These are phyloP conservation scores for Aureobasidium sp. DNA, from an alignment of 2,329 filamentous ascomycete species.

Conservation along the genomic window DNA sequence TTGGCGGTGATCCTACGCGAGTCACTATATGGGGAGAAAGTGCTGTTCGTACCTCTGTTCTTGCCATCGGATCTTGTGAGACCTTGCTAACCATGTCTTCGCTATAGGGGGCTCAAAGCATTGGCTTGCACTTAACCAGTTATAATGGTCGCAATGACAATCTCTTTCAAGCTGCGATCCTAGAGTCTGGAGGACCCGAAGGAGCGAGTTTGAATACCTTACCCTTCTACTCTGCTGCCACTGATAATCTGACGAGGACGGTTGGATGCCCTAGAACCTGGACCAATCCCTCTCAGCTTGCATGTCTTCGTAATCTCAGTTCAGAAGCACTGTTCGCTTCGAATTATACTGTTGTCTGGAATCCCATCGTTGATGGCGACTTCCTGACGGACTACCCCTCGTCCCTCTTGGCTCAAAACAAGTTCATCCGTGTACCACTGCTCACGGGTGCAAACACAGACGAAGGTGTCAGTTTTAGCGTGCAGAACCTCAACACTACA, in stretches of 20 bases:
- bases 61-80: too few species aligned
- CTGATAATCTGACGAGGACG: slow-evolving; percentile 15
- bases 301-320: slow-evolving; percentile 14
- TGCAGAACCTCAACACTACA: slow-evolving; percentile 34
- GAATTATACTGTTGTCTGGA: slow-evolving; percentile 20
- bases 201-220: slow-evolving; percentile 13
- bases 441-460: slow-evolving; percentile 43
- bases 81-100: too few species aligned
- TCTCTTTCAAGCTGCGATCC: slow-evolving; percentile 34
- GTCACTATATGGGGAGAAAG: slow-evolving; percentile 56
- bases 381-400: slow-evolving; percentile 43
- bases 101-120: slow-evolving; percentile 25
- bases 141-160: slow-evolving; percentile 35
- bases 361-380: slow-evolving; percentile 36
- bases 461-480: slow-evolving; percentile 37
- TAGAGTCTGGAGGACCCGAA: slow-evolving; percentile 33
- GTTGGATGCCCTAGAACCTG: slow-evolving; percentile 15
- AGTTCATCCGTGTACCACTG: slow-evolving; percentile 38
- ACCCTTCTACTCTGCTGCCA: slow-evolving; percentile 14
- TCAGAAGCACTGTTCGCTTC: slow-evolving; percentile 15
- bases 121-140: slow-evolving; percentile 32
- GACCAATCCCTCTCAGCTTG: slow-evolving; percentile 13
- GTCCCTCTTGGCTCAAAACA: slow-evolving; percentile 33
- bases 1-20: slow-evolving; percentile 51
- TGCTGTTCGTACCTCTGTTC: slow-evolving; percentile 21